Percentiles rank a stretch among this genome's conserved stretches.
Evolutionary conservation across 768 basidiomycete species (phyloP).

Genomic region (Lentinus tigrinus): DNA sequence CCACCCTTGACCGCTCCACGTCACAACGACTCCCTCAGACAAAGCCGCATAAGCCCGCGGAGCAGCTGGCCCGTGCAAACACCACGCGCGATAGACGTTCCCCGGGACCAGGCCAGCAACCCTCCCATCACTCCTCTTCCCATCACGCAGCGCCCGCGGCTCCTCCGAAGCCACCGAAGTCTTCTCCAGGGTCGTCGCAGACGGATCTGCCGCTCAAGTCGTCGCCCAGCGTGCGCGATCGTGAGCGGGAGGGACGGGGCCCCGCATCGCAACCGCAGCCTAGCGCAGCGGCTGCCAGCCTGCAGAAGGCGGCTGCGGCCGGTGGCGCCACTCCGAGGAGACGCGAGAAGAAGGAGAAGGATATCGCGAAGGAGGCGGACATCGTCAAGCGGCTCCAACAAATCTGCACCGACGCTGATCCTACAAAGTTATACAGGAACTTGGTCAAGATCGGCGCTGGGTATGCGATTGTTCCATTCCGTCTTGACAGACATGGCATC

Average conservation of each 20-base stretch:
- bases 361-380: constrained; percentile 80
- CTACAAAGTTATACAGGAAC: constrained; percentile 88
- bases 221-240: constrained; percentile 23
- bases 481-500: constrained; percentile 7
- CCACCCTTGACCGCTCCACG: constrained; percentile 81
- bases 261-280: constrained; percentile 44
- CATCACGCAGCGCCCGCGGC: constrained; percentile 8
- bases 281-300: constrained; percentile 60
- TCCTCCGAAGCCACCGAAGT: constrained; percentile 20
- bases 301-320: constrained; percentile 59
- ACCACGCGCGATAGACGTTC: constrained; percentile 66
- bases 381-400: constrained; percentile 88
- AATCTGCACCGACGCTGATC: constrained; percentile 98
- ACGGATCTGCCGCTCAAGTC: constrained; percentile 43
- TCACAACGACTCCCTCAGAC: constrained; percentile 72
- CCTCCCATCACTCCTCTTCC: constrained; percentile 20
- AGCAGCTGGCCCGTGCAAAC: constrained; percentile 57
- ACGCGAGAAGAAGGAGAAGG: constrained; percentile 81
- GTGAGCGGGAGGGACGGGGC: constrained; percentile 19
- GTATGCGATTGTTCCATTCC: constrained; percentile 44
- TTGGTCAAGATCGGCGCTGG: constrained; percentile 98
- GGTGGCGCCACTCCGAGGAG: constrained; percentile 82
- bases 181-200: constrained; percentile 48
- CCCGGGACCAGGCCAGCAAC: constrained; percentile 23
- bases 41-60: constrained; percentile 39